Conservation (phyloP, 2,329 filamentous ascomycete species). For the Periconia digitata region DNA sequence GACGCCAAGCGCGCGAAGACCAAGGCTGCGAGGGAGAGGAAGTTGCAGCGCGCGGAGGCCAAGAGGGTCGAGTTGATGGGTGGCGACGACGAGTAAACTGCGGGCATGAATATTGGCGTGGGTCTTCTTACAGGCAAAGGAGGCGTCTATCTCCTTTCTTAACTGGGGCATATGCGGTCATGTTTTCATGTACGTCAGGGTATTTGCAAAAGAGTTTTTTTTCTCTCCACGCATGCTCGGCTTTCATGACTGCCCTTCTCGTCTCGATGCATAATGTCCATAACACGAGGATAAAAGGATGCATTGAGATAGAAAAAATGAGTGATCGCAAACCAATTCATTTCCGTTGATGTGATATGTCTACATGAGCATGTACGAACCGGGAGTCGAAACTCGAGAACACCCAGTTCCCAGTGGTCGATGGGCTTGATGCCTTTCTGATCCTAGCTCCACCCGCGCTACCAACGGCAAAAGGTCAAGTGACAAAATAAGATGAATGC, state of each 20-base stretch:
- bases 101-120: slow-evolving; percentile 45
- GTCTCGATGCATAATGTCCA: slow-evolving; percentile 41
- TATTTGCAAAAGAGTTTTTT: slow-evolving; percentile 38
- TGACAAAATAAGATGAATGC: too few relatives aligned
- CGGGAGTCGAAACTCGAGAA: too few relatives aligned
- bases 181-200: slow-evolving; percentile 48
- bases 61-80: slow-evolving; percentile 87
- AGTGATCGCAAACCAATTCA: slow-evolving; percentile 20
- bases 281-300: slow-evolving; percentile 35
- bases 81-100: slow-evolving; percentile 57
- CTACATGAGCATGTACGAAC: not conserved
- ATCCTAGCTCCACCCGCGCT: too few relatives aligned
- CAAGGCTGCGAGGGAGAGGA: slow-evolving; percentile 99
- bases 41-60: slow-evolving; percentile 84
- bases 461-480: too few relatives aligned
- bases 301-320: slow-evolving; percentile 37
- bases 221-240: slow-evolving; percentile 40
- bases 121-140: slow-evolving; percentile 45
- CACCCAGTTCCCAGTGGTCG: too few relatives aligned
- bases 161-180: slow-evolving; percentile 46
- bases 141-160: slow-evolving; percentile 44
- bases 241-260: slow-evolving; percentile 36
- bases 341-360: not conserved
- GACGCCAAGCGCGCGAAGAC: slow-evolving; percentile 99
- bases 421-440: too few relatives aligned